A percentile compares a stretch with the other conserved stretches of the same genome.
Evolutionary conservation across 495 filamentous ascomycete species (phyloP).

Genomic region (Xylaria cubensis): DNA sequence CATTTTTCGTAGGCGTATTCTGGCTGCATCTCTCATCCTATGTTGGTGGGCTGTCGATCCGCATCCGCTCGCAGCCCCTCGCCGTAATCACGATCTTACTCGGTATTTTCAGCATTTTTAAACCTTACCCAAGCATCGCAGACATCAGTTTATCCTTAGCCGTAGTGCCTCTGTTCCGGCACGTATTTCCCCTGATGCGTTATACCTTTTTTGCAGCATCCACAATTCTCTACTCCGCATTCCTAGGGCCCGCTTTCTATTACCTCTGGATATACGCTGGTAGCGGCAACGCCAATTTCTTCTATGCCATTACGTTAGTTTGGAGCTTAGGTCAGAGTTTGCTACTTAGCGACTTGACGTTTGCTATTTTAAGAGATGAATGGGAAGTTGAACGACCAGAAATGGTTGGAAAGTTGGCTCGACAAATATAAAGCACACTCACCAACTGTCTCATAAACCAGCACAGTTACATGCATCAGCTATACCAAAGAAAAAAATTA

Average conservation of each 20-base stretch:
- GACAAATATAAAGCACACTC: slow-evolving; percentile 69
- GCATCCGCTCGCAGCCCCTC: slow-evolving; percentile 81
- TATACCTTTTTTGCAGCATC: slow-evolving; percentile 88
- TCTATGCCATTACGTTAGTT: slow-evolving; percentile 97
- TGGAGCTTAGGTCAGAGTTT: slow-evolving; percentile 90
- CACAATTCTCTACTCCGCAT: slow-evolving; percentile 81
- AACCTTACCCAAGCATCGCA: slow-evolving; percentile 92
- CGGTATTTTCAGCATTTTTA: slow-evolving; percentile 90
- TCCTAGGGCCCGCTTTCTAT: slow-evolving; percentile 94
- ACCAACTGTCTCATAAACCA: background rate
- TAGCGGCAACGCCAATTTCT: slow-evolving; percentile 98
- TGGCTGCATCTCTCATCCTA: slow-evolving; percentile 94
- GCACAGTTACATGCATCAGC: background rate
- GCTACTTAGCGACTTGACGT: slow-evolving; percentile 79
- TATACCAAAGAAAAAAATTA: background rate
- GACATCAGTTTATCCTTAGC: slow-evolving; percentile 85
- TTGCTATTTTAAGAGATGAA: slow-evolving; percentile 88
- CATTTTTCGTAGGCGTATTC: slow-evolving; percentile 96
- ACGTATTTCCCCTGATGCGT: slow-evolving; percentile 93
- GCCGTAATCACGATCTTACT: slow-evolving; percentile 82
- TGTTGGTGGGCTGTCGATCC: slow-evolving; percentile 80
- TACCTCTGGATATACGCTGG: slow-evolving; percentile 98
- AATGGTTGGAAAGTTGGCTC: slow-evolving; percentile 82
- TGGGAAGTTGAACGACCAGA: slow-evolving; percentile 93
- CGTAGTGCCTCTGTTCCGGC: slow-evolving; percentile 83